phyloP scores from a whole-genome alignment of 768 basidiomycete genomes.

The Hypsizygus marmoreus region DNA sequence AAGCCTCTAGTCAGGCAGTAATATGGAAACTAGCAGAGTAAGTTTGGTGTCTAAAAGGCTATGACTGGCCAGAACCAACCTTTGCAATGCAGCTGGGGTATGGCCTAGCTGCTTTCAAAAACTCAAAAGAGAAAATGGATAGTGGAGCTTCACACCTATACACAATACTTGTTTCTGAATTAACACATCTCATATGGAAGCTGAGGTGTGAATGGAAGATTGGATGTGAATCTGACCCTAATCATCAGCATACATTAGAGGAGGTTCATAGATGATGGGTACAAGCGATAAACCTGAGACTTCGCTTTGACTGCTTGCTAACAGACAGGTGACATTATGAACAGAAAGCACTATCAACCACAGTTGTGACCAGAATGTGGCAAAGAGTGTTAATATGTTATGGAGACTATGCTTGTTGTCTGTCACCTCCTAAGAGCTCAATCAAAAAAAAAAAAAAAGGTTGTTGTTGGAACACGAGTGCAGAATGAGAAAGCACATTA shows the following conservation, averaged over 20 bases:
- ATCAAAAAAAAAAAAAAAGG: no score
- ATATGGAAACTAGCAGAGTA: conserved; percentile 16
- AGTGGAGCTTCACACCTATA: conserved; percentile 19
- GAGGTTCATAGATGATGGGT: conserved; percentile 17
- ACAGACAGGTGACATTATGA: no score
- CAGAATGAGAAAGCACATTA: no score
- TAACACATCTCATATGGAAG: conserved; percentile 30
- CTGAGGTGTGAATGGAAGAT: conserved; percentile 28
- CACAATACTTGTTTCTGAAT: conserved; percentile 28
- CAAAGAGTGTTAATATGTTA: no score
- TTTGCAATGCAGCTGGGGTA: conserved; percentile 22
- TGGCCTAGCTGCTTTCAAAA: no score
- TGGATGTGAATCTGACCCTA: conserved; percentile 6
- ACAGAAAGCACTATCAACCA: no score
- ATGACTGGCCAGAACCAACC: conserved; percentile 26
- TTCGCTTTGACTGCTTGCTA: conserved; percentile 16
- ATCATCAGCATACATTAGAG: background rate
- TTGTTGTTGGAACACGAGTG: no score
- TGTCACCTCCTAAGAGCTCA: no score
- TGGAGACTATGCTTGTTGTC: no score
- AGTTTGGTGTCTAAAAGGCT: conserved; percentile 10
- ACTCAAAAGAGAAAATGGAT: no score
- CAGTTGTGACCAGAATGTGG: no score
- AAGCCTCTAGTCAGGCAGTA: conserved; percentile 18
- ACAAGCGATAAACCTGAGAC: conserved; percentile 12